phyloP scores from a whole-genome alignment of 2,329 filamentous ascomycete genomes.

The Microdochium trichocladiopsis region DNA sequence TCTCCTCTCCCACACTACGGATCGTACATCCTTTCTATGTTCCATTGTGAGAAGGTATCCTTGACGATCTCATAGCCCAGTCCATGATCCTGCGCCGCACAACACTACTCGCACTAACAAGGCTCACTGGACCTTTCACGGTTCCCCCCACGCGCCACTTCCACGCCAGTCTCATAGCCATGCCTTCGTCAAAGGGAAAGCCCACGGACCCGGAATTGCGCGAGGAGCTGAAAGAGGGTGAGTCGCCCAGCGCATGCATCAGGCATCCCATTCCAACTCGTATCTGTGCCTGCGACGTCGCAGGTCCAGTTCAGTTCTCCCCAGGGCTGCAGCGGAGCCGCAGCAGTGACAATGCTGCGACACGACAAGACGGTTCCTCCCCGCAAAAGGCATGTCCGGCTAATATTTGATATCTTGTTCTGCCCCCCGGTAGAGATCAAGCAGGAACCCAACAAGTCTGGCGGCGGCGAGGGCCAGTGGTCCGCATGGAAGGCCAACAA shows the following conservation, averaged over 20 bases:
- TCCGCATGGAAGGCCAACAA: constrained; percentile 29
- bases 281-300: no score
- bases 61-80: background rate
- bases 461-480: constrained; percentile 30
- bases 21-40: no score
- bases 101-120: background rate
- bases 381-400: no score
- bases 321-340: no score
- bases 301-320: no score
- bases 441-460: constrained; percentile 31
- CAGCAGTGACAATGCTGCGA: no score
- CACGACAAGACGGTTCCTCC: no score
- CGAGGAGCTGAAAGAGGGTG: constrained; percentile 30
- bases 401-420: no score
- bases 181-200: constrained; percentile 31
- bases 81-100: background rate
- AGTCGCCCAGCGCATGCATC: background rate
- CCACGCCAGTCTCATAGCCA: constrained; percentile 6
- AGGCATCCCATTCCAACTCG: no score
- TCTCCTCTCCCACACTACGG: no score
- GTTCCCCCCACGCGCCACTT: background rate
- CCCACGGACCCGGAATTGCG: constrained; percentile 31
- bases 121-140: background rate
- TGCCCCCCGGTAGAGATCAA: constrained; percentile 36
- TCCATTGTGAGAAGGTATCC: no score